These are phyloP conservation scores for Tranzscheliella williamsii DNA, from an alignment of 1,284 basidiomycete species.

Conservation along the genomic window DNA sequence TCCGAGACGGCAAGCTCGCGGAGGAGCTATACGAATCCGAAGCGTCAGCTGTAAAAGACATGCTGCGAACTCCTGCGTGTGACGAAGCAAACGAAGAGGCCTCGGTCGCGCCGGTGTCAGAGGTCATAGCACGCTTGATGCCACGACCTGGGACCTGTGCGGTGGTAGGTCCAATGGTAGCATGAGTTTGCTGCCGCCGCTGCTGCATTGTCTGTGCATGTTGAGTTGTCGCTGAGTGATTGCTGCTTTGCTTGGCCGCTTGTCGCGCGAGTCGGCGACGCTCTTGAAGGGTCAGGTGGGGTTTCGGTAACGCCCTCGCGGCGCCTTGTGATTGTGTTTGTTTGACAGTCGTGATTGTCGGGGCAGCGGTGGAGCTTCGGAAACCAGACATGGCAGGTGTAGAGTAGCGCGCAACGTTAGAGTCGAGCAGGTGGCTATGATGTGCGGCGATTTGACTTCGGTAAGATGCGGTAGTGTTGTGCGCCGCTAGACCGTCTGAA, in stretches of 20 bases:
- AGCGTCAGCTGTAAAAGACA: slow-evolving; percentile 32
- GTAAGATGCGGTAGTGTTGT: slow-evolving; percentile 24
- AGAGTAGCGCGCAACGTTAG: slow-evolving; percentile 9
- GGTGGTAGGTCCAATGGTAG: neutral
- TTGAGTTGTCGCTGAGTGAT: slow-evolving; percentile 1
- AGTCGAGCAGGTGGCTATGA: slow-evolving; percentile 37
- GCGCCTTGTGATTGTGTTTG: slow-evolving; percentile 16
- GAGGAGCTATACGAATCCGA: slow-evolving; percentile 29
- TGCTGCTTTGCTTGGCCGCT: slow-evolving; percentile 17
- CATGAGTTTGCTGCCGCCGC: neutral
- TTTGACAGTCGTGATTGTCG: slow-evolving; percentile 32
- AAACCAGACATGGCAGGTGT: slow-evolving; percentile 6
- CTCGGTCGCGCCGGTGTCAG: slow-evolving; percentile 14
- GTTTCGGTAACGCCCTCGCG: slow-evolving; percentile 8
- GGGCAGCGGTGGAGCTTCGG: slow-evolving; percentile 17
- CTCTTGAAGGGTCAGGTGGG: slow-evolving; percentile 46
- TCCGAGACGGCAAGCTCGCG: slow-evolving; percentile 15
- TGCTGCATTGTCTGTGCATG: slow-evolving; percentile 3
- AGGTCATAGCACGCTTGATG: slow-evolving; percentile 25
- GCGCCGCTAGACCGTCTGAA: neutral
- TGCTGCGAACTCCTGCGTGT: slow-evolving; percentile 13
- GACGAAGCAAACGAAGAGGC: slow-evolving; percentile 7
- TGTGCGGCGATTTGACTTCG: slow-evolving; percentile 41
- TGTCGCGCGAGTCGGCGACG: slow-evolving; percentile 48
- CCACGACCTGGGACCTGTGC: slow-evolving; percentile 11